Evolutionary conservation across 78 protist genomes (phyloP).

Genomic region (Guillardia theta): DNA sequence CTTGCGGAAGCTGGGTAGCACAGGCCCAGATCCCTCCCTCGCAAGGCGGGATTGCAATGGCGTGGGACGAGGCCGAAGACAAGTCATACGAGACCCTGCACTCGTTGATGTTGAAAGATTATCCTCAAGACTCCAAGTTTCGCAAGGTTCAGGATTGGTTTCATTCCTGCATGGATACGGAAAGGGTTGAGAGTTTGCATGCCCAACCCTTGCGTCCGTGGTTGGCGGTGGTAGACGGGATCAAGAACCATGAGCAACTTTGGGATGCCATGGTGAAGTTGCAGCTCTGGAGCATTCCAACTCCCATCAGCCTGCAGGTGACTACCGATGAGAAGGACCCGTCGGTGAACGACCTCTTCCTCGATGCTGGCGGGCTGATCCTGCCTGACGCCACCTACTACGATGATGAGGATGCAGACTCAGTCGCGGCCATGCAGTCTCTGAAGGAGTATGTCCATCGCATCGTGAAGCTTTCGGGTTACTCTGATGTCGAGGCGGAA

Average conservation of each 20-base stretch:
- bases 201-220: background rate
- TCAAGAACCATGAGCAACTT: background rate
- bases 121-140: background rate
- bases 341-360: background rate
- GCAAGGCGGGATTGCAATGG: background rate
- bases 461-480: background rate
- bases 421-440: too few relatives aligned
- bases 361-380: background rate
- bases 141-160: background rate
- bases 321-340: background rate
- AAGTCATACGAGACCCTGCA: background rate
- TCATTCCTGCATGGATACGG: background rate
- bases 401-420: background rate
- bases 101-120: background rate
- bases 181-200: background rate
- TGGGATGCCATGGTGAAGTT: background rate
- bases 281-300: constrained; percentile 35
- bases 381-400: constrained; percentile 22
- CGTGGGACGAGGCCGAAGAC: constrained; percentile 6
- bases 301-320: background rate
- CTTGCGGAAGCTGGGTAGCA: background rate
- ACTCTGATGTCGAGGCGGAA: constrained; percentile 1
- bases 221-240: background rate
- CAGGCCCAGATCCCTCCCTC: background rate
- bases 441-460: background rate